These are phyloP conservation scores for Cornus florida DNA, from an alignment of 148 eudicot genomes.

Conservation along the genomic window DNA sequence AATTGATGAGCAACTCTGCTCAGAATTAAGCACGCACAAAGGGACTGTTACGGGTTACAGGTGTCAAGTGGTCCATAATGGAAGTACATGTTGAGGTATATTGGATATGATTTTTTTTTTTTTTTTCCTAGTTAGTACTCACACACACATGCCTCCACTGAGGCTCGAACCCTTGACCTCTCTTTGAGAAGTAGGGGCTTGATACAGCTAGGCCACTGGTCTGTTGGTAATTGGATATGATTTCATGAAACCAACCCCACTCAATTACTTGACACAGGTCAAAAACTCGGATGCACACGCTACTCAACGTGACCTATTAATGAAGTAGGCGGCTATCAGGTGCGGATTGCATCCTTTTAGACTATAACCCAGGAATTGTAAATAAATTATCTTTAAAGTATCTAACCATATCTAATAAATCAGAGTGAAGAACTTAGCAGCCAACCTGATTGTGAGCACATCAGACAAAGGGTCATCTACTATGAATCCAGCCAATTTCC, in stretches of 20 bases:
- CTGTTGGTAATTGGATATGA: too few species aligned
- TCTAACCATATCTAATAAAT: constrained; percentile 1
- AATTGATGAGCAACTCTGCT: neutral
- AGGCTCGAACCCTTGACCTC: too few species aligned
- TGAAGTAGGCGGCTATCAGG: neutral
- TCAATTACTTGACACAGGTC: neutral
- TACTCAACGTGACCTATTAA: neutral
- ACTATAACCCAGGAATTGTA: neutral
- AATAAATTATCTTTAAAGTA: neutral
- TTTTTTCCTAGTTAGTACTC: too few species aligned
- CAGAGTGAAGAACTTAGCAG: constrained; percentile 2
- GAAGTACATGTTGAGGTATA: too few species aligned
- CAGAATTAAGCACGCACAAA: neutral
- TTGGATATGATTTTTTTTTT: too few species aligned
- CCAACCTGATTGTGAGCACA: constrained; percentile 64
- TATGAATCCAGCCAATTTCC: constrained; percentile 91
- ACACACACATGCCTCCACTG: too few species aligned
- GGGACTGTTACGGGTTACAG: neutral
- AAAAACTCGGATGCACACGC: neutral
- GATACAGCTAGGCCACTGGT: too few species aligned
- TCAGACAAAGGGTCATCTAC: constrained; percentile 86
- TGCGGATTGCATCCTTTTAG: neutral
- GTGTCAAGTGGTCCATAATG: neutral
- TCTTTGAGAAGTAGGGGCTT: too few species aligned
- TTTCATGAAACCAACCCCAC: too few species aligned